Evolutionary conservation across 257 asterid species (phyloP).

Genomic region (Salvia splendens): DNA sequence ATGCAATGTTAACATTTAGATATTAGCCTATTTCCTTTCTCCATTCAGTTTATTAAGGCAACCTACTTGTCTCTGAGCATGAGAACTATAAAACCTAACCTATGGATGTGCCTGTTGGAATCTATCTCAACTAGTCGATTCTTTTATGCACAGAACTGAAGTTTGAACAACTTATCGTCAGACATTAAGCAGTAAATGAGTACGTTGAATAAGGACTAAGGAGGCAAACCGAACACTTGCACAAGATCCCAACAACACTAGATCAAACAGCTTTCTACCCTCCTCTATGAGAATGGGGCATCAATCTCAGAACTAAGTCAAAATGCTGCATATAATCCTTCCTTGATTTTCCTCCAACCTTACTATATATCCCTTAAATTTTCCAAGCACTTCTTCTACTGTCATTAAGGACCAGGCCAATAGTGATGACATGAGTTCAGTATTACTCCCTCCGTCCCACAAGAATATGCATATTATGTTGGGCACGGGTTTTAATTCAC

Average conservation of each 20-base stretch:
- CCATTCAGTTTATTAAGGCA: background rate
- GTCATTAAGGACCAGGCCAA: background rate
- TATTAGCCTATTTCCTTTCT: constrained; percentile 7
- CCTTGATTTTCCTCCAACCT: background rate
- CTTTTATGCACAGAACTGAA: background rate
- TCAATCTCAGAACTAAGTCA: constrained; percentile 12
- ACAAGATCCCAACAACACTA: constrained; percentile 12
- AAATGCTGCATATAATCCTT: constrained; percentile 7
- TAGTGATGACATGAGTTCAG: constrained; percentile 24
- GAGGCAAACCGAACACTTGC: background rate
- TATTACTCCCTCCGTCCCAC: too few relatives aligned
- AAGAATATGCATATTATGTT: too few relatives aligned
- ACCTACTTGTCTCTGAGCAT: constrained; percentile 10
- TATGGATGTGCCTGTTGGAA: constrained; percentile 14
- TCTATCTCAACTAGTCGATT: background rate
- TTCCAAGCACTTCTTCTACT: background rate
- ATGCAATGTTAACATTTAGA: constrained; percentile 15
- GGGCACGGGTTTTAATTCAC: too few relatives aligned
- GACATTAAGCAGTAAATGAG: constrained; percentile 1
- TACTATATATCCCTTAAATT: background rate
- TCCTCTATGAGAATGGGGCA: background rate
- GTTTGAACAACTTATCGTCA: background rate
- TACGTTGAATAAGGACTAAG: background rate
- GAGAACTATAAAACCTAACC: constrained; percentile 9
- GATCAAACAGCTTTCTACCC: constrained; percentile 22